Percentiles rank a stretch among this genome's conserved stretches.
phyloP scores from a whole-genome alignment of 192 early-diverging fungal genomes.

The Podila horticola region DNA sequence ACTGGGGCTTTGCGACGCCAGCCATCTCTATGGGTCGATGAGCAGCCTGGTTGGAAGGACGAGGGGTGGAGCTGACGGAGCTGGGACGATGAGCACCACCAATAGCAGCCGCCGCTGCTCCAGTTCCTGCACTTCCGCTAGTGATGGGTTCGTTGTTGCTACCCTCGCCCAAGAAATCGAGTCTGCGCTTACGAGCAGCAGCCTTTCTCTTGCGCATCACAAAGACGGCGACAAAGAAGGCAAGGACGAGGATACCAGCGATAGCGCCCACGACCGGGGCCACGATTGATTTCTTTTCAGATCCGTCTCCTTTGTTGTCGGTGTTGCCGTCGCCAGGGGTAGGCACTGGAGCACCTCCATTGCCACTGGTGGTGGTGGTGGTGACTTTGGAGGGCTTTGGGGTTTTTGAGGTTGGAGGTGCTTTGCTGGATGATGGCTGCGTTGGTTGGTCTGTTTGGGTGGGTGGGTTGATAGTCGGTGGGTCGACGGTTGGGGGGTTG shows the following conservation, averaged over 20 bases:
- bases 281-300: conserved; percentile 9
- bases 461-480: too few relatives aligned
- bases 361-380: neutral
- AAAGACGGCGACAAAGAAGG: conserved; percentile 40
- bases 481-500: neutral
- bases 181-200: conserved; percentile 18
- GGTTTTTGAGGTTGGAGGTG: neutral
- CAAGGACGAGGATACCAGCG: conserved; percentile 27
- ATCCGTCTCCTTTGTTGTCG: neutral
- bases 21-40: conserved; percentile 23
- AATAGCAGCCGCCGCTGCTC: conserved; percentile 9
- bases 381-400: too few relatives aligned
- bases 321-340: neutral
- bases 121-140: conserved; percentile 4
- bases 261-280: conserved; percentile 37
- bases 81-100: conserved; percentile 3
- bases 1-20: neutral
- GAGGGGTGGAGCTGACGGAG: neutral
- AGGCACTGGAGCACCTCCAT: too few relatives aligned
- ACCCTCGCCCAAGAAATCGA: conserved; percentile 29
- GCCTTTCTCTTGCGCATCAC: conserved; percentile 33
- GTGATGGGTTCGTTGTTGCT: conserved; percentile 5
- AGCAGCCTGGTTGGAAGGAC: neutral
- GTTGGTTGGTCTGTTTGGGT: neutral
- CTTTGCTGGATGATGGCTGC: neutral